Conservation (phyloP, 768 basidiomycete species). For the Leccinellum albellum region DNA sequence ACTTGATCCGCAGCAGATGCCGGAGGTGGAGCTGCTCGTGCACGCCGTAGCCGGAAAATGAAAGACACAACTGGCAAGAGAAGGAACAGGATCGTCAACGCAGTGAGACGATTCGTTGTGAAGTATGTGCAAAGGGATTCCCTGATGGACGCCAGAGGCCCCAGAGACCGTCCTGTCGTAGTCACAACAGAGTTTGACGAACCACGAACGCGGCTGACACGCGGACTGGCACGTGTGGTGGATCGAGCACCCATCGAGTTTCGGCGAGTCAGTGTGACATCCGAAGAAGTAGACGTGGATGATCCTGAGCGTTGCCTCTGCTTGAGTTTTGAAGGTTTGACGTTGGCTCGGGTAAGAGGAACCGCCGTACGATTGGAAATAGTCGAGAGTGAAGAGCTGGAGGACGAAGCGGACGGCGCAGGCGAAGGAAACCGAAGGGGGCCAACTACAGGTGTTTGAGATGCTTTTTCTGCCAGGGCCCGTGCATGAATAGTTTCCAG, state of each 20-base stretch:
- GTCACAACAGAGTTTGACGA: slow-evolving; percentile 8
- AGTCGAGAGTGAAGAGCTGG: slow-evolving; percentile 64
- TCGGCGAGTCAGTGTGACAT: slow-evolving; percentile 22
- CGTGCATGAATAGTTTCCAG: slow-evolving; percentile 14
- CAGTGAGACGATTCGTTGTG: slow-evolving; percentile 42
- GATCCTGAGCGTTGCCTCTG: slow-evolving; percentile 17
- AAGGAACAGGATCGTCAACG: slow-evolving; percentile 41
- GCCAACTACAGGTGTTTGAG: slow-evolving; percentile 20
- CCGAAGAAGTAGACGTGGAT: slow-evolving; percentile 23
- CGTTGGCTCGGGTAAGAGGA: slow-evolving; percentile 32
- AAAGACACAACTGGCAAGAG: slow-evolving; percentile 44
- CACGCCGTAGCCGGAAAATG: slow-evolving; percentile 48
- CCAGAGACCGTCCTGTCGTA: slow-evolving; percentile 17
- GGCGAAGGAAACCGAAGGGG: slow-evolving; percentile 40
- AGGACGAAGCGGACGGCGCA: slow-evolving; percentile 55
- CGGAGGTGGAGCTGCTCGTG: slow-evolving; percentile 23
- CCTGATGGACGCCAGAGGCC: slow-evolving; percentile 42
- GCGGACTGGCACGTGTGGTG: slow-evolving; percentile 12
- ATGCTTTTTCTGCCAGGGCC: slow-evolving; percentile 28
- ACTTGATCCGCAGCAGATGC: slow-evolving; percentile 53
- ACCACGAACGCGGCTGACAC: slow-evolving; percentile 12
- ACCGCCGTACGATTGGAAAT: slow-evolving; percentile 71
- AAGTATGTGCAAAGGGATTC: slow-evolving; percentile 49
- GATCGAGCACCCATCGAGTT: slow-evolving; percentile 5
- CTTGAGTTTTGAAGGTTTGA: slow-evolving; percentile 9